These are phyloP conservation scores for Porogramme epimiltina DNA, from an alignment of 1,284 basidiomycete genomes.

Conservation along the genomic window DNA sequence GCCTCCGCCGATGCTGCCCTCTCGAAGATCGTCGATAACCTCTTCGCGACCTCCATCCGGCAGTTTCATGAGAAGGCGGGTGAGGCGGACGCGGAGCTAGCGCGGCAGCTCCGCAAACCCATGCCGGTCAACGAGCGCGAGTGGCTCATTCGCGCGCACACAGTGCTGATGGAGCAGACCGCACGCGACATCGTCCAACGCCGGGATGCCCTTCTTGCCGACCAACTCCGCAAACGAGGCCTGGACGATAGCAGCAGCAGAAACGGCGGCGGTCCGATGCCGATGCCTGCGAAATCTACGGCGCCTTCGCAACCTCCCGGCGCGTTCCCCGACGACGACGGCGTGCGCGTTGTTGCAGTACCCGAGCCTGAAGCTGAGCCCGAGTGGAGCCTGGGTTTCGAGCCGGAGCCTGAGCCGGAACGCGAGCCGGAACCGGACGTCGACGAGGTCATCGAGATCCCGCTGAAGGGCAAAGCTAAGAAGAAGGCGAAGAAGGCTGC, in stretches of 20 bases:
- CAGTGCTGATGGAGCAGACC: slow-evolving; percentile 21
- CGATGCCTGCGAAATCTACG: slow-evolving; percentile 1
- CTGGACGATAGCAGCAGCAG: background rate
- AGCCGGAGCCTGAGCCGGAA: slow-evolving; percentile 7
- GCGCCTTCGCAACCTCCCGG: slow-evolving; percentile 11
- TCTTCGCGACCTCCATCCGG: slow-evolving; percentile 19
- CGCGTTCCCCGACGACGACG: background rate
- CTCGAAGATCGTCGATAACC: slow-evolving; percentile 11
- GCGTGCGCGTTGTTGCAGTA: slow-evolving; percentile 3
- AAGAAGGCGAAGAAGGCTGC: slow-evolving; percentile 21
- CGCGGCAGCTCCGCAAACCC: slow-evolving; percentile 22
- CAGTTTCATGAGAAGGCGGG: slow-evolving; percentile 25
- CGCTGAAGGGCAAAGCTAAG: slow-evolving; percentile 18
- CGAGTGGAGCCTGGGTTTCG: background rate
- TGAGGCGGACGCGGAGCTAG: slow-evolving; percentile 25
- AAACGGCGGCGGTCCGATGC: slow-evolving; percentile 6
- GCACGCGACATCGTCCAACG: slow-evolving; percentile 18
- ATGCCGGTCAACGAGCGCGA: slow-evolving; percentile 17
- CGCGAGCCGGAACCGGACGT: slow-evolving; percentile 16
- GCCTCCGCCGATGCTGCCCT: slow-evolving; percentile 10
- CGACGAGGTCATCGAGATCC: slow-evolving; percentile 20
- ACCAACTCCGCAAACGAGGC: slow-evolving; percentile 14
- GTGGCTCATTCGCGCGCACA: slow-evolving; percentile 17
- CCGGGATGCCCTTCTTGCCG: slow-evolving; percentile 12
- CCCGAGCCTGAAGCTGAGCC: background rate